phyloP scores from a whole-genome alignment of 1,139 yeast genomes.

The Petasospora fabianii region DNA sequence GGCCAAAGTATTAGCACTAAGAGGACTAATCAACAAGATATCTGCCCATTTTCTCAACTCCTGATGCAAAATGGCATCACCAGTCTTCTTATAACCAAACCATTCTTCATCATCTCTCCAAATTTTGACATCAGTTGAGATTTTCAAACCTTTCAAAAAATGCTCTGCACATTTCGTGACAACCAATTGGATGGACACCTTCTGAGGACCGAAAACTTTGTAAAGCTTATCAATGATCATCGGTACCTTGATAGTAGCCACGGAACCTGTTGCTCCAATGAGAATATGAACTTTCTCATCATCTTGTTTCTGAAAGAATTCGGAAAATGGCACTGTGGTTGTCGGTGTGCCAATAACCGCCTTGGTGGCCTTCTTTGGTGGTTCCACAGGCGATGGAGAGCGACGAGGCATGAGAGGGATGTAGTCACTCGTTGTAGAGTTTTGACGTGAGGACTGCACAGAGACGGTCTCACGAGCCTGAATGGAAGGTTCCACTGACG shows the following conservation, averaged over 20 bases:
- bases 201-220: conserved; percentile 66
- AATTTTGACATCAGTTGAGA: conserved; percentile 77
- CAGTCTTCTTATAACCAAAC: conserved; percentile 52
- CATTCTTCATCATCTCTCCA: conserved; percentile 97
- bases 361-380: conserved; percentile 29
- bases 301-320: conserved; percentile 65
- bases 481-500: conserved; percentile 12
- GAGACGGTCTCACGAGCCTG: conserved; percentile 15
- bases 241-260: conserved; percentile 92
- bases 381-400: conserved; percentile 10
- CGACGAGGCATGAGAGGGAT: conserved; percentile 22
- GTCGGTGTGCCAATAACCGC: conserved; percentile 47
- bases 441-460: conserved; percentile 25
- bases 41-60: conserved; percentile 96
- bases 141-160: conserved; percentile 72
- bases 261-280: conserved; percentile 93
- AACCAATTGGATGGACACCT: conserved; percentile 78
- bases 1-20: conserved; percentile 90
- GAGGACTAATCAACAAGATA: conserved; percentile 82
- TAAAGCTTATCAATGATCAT: conserved; percentile 77
- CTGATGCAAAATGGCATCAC: conserved; percentile 74
- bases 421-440: conserved; percentile 21
- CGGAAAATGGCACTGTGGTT: conserved; percentile 72
- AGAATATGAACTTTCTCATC: conserved; percentile 82
- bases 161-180: conserved; percentile 82